phyloP scores from a whole-genome alignment of 202 grass and related monocot species.

The Dendrocalamus latiflorus region DNA sequence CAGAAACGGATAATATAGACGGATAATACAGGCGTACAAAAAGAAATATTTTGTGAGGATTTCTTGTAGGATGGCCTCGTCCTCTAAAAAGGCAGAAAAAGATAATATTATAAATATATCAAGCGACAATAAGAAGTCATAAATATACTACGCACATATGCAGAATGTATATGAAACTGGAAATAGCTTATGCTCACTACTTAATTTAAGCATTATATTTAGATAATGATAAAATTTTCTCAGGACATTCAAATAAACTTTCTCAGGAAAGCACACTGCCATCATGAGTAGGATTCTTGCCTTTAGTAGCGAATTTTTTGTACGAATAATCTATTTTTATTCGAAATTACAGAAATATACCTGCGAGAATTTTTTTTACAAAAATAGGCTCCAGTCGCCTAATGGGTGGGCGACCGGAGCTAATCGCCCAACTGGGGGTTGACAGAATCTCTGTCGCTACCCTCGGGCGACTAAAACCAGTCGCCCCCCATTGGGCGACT shows the following conservation, averaged over 20 bases:
- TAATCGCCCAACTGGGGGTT: too few species aligned
- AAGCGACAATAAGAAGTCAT: conserved; percentile 4
- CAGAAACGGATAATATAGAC: too few species aligned
- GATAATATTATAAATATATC: not conserved
- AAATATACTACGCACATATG: not conserved
- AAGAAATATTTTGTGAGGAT: not conserved
- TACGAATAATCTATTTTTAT: too few species aligned
- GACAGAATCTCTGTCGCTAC: too few species aligned
- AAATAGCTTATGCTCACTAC: not conserved
- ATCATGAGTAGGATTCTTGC: conserved; percentile 24
- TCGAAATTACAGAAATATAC: too few species aligned
- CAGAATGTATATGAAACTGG: not conserved
- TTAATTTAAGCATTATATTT: not conserved
- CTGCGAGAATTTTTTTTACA: too few species aligned
- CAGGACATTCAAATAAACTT: not conserved
- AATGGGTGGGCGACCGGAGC: too few species aligned
- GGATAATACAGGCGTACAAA: too few species aligned
- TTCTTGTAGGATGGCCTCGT: conserved; percentile 63
- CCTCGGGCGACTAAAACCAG: too few species aligned
- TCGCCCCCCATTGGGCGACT: too few species aligned
- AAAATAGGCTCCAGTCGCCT: too few species aligned
- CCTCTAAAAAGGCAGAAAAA: conserved; percentile 50
- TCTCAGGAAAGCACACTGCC: not conserved
- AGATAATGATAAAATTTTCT: not conserved
- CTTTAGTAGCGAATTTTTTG: conserved; percentile 76